Percentiles rank a stretch among this genome's conserved stretches.
phyloP scores from a whole-genome alignment of 148 eudicot species.

The Heliamphora exappendiculata region DNA sequence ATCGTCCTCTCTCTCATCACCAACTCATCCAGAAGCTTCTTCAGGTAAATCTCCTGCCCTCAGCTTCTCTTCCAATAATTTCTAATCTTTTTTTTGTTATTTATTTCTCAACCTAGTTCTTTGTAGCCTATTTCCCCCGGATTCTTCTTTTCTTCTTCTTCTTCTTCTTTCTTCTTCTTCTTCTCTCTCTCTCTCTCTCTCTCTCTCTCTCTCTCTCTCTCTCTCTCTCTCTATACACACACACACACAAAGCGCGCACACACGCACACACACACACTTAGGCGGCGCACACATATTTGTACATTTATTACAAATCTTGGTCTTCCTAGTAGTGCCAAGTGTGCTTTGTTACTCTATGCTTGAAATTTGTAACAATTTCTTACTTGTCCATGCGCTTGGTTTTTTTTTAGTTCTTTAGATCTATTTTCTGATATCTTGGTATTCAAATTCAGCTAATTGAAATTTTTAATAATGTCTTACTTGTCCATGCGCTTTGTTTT shows the following conservation, averaged over 20 bases:
- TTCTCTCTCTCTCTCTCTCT: background rate
- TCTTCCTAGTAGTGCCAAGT: background rate
- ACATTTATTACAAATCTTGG: background rate
- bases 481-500: background rate
- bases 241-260: no score
- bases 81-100: background rate
- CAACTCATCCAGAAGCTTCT: constrained; percentile 10
- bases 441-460: background rate
- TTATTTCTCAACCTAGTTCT: no score
- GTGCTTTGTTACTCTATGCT: background rate
- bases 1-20: background rate
- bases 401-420: no score
- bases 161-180: background rate
- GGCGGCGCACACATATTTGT: background rate
- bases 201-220: background rate
- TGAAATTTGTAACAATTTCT: background rate
- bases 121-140: no score
- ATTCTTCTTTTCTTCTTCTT: no score
- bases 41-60: background rate
- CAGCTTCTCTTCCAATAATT: background rate
- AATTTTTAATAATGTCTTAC: background rate
- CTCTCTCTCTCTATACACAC: background rate
- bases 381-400: background rate
- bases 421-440: background rate
- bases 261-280: no score